Evolutionary conservation across 768 basidiomycete genomes (phyloP), one percentile per base, ranked within the genome.

Genomic region (Leccinum imitatum): DNA sequence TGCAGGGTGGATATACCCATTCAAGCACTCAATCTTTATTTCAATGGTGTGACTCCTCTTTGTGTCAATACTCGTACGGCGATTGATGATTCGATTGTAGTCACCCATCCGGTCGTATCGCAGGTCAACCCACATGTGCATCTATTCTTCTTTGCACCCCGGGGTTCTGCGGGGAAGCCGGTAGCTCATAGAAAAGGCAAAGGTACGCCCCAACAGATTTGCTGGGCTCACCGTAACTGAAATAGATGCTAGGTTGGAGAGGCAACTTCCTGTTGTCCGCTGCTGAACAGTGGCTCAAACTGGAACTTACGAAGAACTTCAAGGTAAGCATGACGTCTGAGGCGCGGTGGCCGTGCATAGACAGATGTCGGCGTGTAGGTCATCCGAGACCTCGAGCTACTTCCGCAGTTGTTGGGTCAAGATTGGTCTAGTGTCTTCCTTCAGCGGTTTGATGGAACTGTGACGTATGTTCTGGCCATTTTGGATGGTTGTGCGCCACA

Each of bases 341-440:
- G 51, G 6, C 13, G 2, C 19, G 19, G 23, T 58, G 25, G 4
- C 17, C 35, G 47, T 17, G 14, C 8, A 9, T 53, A 56, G 41
- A 35, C 55, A 33, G 21, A 53, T 47, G 51, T 17, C 50, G 30
- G 15, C n/a, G 53, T 59, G 41, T 64, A 87, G 82, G 80, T 98
- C 54, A 99, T 99, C 59, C 89, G 97, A 46, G 97, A 98, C 71
- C 82, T 99, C 1, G 97, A 99, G 70, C 83, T 99, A 21, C 80
- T 98, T 57, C 97, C 97, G n/a, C 89, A 93, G 59, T 67, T 98
- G 3, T 78, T 96, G 6, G 95, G 95, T 2, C 93, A 87, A 70
- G 96, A 99, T 72, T 98, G 96, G 96, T 93, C 92, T 1, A 90
- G 90, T 63, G 93, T 98, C 11, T 99, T 98, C 71, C 77, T 98